Evolutionary conservation across 2,329 filamentous ascomycete species (phyloP), one percentile per base, ranked within the genome.

Genomic region (Ophioceras dolichostomum): DNA sequence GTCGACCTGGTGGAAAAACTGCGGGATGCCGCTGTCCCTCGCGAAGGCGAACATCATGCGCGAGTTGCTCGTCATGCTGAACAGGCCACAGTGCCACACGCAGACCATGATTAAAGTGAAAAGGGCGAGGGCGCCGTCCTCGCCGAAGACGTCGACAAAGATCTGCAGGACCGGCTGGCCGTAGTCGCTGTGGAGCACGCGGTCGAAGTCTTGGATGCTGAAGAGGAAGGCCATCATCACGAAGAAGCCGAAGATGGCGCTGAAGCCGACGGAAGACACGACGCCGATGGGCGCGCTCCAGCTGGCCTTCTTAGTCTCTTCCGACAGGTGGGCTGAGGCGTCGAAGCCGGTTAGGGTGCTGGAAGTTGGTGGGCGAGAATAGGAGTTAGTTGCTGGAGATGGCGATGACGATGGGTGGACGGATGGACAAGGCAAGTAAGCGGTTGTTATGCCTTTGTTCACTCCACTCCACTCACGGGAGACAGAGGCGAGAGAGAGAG

Each of bases 41-140:
- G 65, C 58, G 45, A 75, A 74, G 1, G 68, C 68, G 45, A 73
- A 75, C 67, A 74, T 74, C 70, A 74, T 75, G 19, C 70, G 59
- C 28, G 61, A 66, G 47, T 74, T 74, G 35, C 59, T 64, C 0
- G 70, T 76, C 58, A 77, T 59, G 36, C 61, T 67, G 47, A 76
- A 76, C 0, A 76, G 58, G 0, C 71, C 72, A 41, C 70, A 74
- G 48, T 76, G 72, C 72, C 72, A 76, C 4, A 76, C 67, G 39
- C 72, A 76, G 22, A 76, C 54, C 55, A 32, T 43, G 16, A 42
- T 5, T 4, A 13, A 26, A 22, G 10, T n/a, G 4, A 29, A 4
- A 18, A 14, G n/a, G 14, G 5, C 70, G 8, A 76, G 61, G 0
- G 70, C 72, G 4, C 71, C 70, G 33, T 68, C 55, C 39, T 70